Percentiles rank a stretch among this genome's conserved stretches.
phyloP scores from a whole-genome alignment of 257 asterid genomes.

The Lycium ferocissimum region DNA sequence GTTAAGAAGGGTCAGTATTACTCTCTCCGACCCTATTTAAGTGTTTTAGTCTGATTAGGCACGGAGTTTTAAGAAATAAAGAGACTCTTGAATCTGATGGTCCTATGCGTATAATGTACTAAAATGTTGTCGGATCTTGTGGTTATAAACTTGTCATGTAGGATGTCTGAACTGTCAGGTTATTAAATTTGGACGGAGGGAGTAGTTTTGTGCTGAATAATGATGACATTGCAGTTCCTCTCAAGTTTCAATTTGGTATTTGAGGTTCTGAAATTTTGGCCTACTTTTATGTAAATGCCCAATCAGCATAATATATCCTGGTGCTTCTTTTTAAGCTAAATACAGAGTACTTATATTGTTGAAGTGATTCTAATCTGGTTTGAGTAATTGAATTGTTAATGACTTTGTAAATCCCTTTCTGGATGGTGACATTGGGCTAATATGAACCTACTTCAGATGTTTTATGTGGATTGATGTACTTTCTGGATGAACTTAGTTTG shows the following conservation, averaged over 20 bases:
- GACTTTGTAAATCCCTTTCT: background rate
- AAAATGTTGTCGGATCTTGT: too few species aligned
- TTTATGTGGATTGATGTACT: background rate
- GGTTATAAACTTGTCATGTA: too few species aligned
- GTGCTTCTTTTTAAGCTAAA: background rate
- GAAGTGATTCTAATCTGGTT: background rate
- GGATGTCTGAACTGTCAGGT: too few species aligned
- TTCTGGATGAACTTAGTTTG: background rate
- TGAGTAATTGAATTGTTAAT: background rate
- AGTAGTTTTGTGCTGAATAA: background rate
- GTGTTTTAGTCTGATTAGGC: too few species aligned
- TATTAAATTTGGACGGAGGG: too few species aligned
- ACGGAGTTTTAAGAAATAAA: too few species aligned
- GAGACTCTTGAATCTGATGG: too few species aligned
- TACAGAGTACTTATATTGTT: background rate
- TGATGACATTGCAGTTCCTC: slow-evolving; percentile 1
- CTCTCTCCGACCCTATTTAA: background rate
- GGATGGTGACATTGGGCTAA: background rate
- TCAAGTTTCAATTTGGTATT: background rate
- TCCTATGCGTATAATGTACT: too few species aligned
- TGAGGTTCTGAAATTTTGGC: background rate
- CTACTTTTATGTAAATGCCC: background rate
- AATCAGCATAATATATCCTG: background rate
- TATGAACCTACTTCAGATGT: background rate
- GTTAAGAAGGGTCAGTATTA: slow-evolving; percentile 77